Evolutionary conservation across 2,329 filamentous ascomycete species (phyloP), one percentile per base, ranked within the genome.

Genomic region (Pseudocercospora fuligena): DNA sequence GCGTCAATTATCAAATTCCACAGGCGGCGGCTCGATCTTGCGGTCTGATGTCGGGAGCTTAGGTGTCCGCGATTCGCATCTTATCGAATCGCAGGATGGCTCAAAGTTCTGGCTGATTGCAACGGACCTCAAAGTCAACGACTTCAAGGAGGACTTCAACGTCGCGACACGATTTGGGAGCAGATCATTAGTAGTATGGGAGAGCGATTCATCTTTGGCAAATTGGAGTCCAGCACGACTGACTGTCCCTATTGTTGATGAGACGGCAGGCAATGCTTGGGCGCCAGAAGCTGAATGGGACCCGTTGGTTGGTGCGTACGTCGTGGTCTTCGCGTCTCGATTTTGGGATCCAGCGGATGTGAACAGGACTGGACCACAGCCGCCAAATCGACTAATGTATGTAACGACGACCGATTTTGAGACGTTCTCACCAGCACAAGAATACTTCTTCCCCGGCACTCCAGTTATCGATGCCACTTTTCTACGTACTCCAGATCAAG

Each of bases 121-220:
- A n/a, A 71, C 69, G 2, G 69, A 71, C 43, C 63, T 71, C 14
- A 60, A 69, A 33, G 67, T 71, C 46, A 74, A 73, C 14, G 72
- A 64, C 19, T 73, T 72, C 43, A 72, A 70, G 1, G 71, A 66
- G 11, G 63, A 69, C 12, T 75, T 70, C 69, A 67, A 70, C 60
- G 69, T 68, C 19, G 67, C 73, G 1, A 72, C 73, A 11, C 67
- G 69, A 2, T 71, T 69, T 19, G 73, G 73, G 3, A 73, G 72
- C 53, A 64, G 65, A 11, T 66, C 63, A 1, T 65, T 71, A 11
- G 67, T 71, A 12, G 60, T 71, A 7, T 71, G 69, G 67, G 69
- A 71, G 47, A 64, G 60, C 8, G 29, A 60, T 19, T 60, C 60
- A 19, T 40, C 56, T 36, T 59, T 71, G 25, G 63, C 61, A 4